phyloP scores from a whole-genome alignment of 2,329 filamentous ascomycete species.

The Pyrenophora teres region DNA sequence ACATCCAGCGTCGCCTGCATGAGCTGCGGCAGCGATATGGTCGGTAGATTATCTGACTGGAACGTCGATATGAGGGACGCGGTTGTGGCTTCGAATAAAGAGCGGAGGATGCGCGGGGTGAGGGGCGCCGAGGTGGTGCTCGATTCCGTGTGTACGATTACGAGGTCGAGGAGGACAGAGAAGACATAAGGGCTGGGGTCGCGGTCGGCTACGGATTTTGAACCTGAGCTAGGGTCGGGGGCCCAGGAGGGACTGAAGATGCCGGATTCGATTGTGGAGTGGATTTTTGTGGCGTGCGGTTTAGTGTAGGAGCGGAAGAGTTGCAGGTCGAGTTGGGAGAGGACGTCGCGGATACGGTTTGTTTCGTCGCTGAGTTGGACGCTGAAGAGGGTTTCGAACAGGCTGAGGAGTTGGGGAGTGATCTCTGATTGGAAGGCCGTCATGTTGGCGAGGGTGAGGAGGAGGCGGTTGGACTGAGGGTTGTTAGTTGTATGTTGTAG shows the following conservation, averaged over 20 bases:
- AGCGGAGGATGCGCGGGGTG: constrained; percentile 79
- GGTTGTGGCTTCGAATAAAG: constrained; percentile 82
- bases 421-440: constrained; percentile 79
- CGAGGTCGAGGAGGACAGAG: constrained; percentile 79
- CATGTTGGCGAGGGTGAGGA: constrained; percentile 91
- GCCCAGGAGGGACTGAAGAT: constrained; percentile 75
- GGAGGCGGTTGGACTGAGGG: constrained; percentile 81
- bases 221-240: constrained; percentile 55
- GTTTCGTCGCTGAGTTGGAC: constrained; percentile 93
- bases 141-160: constrained; percentile 84
- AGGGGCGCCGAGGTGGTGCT: constrained; percentile 66
- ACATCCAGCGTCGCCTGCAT: constrained; percentile 98
- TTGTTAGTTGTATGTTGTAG: constrained; percentile 14
- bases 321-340: constrained; percentile 85
- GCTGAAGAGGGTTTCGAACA: constrained; percentile 92
- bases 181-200: constrained; percentile 90
- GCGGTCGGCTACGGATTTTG: constrained; percentile 57
- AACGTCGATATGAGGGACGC: constrained; percentile 82
- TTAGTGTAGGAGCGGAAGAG: constrained; percentile 92
- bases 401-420: constrained; percentile 84
- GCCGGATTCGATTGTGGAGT: constrained; percentile 72
- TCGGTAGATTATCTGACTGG: constrained; percentile 54
- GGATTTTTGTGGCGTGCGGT: constrained; percentile 60
- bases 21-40: constrained; percentile 77
- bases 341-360: constrained; percentile 87